Base-by-base conservation (phyloP, 805 yeast genomes). In the Metschnikowia baotianmanensis region DNA sequence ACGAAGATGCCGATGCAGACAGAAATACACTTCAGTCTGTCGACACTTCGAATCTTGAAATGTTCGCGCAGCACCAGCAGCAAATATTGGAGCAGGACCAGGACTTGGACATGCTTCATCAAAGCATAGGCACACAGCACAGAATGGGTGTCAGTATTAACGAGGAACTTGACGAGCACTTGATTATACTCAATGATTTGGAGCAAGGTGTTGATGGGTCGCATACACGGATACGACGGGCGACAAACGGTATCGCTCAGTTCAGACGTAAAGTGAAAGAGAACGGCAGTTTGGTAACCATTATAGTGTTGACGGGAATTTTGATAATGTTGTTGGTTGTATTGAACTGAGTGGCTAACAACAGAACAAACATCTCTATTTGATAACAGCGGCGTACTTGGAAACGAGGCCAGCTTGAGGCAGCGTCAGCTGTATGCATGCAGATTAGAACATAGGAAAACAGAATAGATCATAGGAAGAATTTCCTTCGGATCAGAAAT, bases 1-100 rank as follows among this genome's bases (percentile, higher is more conserved):
- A 58, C 10, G 45, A 41, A 16, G 16, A 20, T 6, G 62, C 58
- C 9, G 46, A 45, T 16, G 58, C 54, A 16, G 55, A 51, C 33
- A 38, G 47, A 13, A 22, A 45, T 37, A 40, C 55, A 18, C 49
- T 51, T 24, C 52, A 43, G 36, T 58, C 65, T 5, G 49, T 60
- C 17, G 65, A 58, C 42, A 51, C 55, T 27, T 50, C 62, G 24
- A 67, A 67, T 48, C 71, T 62, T 29, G 72, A 65, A 45, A 36
- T 70, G 34, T 70, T 65, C 56, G 72, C 72, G 7, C 62, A 56
- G 43, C 73, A 69, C 46, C 72, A 68, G 43, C 74, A 70, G 48
- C 62, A 58, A 32, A 34, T 70, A 13, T 45, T 68, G 28, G 58
- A 56, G 29, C 75, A 70, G 48, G 73, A 70, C 48, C 51, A 60